phyloP scores from a whole-genome alignment of 2,329 filamentous ascomycete species.

The Alternaria sp. region DNA sequence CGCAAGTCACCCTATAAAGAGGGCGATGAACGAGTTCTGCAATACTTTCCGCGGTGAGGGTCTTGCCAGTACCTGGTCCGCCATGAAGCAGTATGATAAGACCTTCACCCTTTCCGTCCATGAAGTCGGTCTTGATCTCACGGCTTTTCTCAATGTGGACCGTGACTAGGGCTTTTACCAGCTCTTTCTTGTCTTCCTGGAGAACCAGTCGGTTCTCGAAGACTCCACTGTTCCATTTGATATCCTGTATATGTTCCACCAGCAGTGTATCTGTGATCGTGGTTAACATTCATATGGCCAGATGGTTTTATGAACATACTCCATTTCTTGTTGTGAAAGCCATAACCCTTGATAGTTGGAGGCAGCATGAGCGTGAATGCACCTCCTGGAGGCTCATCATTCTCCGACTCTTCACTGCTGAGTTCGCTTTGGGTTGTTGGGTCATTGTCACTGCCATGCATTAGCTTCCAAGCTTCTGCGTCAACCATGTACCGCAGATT shows the following conservation, averaged over 20 bases:
- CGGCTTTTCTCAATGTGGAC: not conserved
- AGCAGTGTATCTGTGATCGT: not conserved
- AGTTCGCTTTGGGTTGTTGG: not conserved
- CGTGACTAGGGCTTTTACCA: not conserved
- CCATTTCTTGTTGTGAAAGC: not conserved
- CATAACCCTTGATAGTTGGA: not conserved
- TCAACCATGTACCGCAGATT: not conserved
- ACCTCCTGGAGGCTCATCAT: not conserved
- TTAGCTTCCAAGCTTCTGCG: not conserved
- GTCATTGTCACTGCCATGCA: not conserved
- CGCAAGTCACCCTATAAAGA: not conserved
- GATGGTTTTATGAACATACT: not conserved
- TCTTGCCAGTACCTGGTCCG: slow-evolving; percentile 22
- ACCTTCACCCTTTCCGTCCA: slow-evolving; percentile 49
- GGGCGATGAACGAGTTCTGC: slow-evolving; percentile 2
- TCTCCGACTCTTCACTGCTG: not conserved
- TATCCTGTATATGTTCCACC: not conserved
- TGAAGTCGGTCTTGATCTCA: slow-evolving; percentile 40
- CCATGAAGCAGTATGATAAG: slow-evolving; percentile 25
- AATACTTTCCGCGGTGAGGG: slow-evolving; percentile 11
- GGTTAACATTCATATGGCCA: not conserved
- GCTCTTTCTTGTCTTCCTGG: not conserved
- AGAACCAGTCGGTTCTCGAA: not conserved
- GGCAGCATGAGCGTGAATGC: not conserved
- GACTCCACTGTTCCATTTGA: not conserved